Evolutionary conservation across 1,139 yeast species (phyloP).

Genomic region (Suhomyces yuchorum): DNA sequence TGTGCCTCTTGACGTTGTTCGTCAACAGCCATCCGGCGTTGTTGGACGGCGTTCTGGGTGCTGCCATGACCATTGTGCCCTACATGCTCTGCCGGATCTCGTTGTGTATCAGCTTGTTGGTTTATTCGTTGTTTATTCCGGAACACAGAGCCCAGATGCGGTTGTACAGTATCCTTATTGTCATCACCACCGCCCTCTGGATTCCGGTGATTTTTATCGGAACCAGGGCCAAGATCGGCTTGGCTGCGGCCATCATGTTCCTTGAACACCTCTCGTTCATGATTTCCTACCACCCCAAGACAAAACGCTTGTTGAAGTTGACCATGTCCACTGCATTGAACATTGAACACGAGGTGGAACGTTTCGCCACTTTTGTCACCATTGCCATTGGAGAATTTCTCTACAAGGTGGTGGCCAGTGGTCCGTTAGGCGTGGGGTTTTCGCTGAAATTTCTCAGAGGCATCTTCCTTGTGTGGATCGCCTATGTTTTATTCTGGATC

Average conservation of each 20-base stretch:
- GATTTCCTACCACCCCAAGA: slow-evolving; percentile 48
- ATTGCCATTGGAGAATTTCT: slow-evolving; percentile 70
- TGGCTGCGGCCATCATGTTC: slow-evolving; percentile 43
- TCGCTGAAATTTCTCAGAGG: slow-evolving; percentile 50
- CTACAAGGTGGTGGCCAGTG: slow-evolving; percentile 55
- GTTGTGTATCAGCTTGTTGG: slow-evolving; percentile 33
- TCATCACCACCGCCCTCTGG: slow-evolving; percentile 45
- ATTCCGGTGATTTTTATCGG: slow-evolving; percentile 49
- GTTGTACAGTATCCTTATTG: slow-evolving; percentile 34
- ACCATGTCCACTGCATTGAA: slow-evolving; percentile 61
- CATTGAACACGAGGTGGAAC: slow-evolving; percentile 68
- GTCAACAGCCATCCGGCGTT: slow-evolving; percentile 53
- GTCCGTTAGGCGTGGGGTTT: slow-evolving; percentile 53
- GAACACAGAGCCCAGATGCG: slow-evolving; percentile 60
- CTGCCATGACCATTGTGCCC: slow-evolving; percentile 49
- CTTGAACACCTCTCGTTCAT: slow-evolving; percentile 43
- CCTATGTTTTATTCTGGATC: slow-evolving; percentile 55
- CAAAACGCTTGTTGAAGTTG: slow-evolving; percentile 43
- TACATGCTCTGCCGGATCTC: slow-evolving; percentile 51
- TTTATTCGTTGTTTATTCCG: slow-evolving; percentile 53
- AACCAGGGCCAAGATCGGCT: slow-evolving; percentile 49
- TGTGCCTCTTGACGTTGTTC: slow-evolving; percentile 52
- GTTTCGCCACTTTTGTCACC: slow-evolving; percentile 59
- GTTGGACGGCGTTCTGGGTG: slow-evolving; percentile 33
- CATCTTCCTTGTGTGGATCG: slow-evolving; percentile 49